Base-by-base conservation (phyloP, 176 grass and related monocot genomes). In the Oropetium thomaeum region DNA sequence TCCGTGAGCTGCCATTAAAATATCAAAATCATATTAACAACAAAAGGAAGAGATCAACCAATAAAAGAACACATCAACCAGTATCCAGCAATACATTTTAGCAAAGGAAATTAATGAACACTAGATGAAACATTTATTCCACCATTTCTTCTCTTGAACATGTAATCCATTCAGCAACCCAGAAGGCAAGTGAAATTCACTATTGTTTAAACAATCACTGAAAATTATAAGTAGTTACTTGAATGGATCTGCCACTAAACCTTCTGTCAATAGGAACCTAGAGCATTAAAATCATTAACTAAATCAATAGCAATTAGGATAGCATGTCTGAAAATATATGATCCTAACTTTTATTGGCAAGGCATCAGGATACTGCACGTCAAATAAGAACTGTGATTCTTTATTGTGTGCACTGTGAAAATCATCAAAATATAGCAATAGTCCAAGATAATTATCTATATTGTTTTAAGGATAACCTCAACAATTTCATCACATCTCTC, bases 1-100 rank as follows among this genome's bases (percentile, higher is more conserved):
- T 99, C 96, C 33, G 96, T 96, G 39, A 96, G 92, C 96, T 99
- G 88, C 58, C 43, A 83, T 51, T 38, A 82, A 62, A 87, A 83
- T 4, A 26, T 27, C 10, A 27, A 52, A 84, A 77, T 65, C 26
- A 38, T 84, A 74, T 69, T 70, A 79, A 51, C n/a, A 64, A 55
- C 10, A 16, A 58, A 42, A 53, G 33, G 7, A 65, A 67, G 42
- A 43, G 79, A 74, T 74, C 15, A 11, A 10, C n/a, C 42, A 37
- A 39, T 22, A 40, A 78, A 59, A 45, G 25, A 38, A 65, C 3
- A 39, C 16, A 35, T 40, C 15, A n/a, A 71, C 34, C 17, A 39
- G 0, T 66, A 71, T 82, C 70, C 30, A 77, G 48, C 2, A 65
- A 25, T 74, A 20, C 53, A 62, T 62, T 54, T 78, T 14, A 53